Evolutionary conservation across 2,329 filamentous ascomycete genomes (phyloP).

Genomic region (Myriangium duriaei): DNA sequence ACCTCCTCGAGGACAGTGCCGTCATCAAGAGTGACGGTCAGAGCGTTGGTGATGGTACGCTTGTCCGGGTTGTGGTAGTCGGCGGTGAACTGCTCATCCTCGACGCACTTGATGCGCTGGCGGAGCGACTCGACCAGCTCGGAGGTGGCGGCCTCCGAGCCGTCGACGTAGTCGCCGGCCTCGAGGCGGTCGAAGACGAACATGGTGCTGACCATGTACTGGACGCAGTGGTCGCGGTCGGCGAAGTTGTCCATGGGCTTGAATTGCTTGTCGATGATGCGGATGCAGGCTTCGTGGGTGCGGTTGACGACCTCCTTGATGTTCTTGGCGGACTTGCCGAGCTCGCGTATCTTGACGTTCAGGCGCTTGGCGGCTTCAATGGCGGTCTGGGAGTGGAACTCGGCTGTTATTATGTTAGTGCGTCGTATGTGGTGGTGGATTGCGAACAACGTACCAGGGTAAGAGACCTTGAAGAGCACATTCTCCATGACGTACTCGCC

Average conservation of each 20-base stretch:
- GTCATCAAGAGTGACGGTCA: conserved; percentile 90
- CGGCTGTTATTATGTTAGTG: conserved; percentile 39
- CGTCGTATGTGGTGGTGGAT: conserved; percentile 13
- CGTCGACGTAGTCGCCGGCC: conserved; percentile 87
- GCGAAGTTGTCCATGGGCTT: conserved; percentile 99
- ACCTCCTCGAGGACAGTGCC: conserved; percentile 85
- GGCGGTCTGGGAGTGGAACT: conserved; percentile 98
- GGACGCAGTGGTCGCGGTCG: conserved; percentile 97
- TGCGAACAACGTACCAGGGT: conserved; percentile 54
- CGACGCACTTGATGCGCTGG: conserved; percentile 88
- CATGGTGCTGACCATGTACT: conserved; percentile 98
- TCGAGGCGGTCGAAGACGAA: conserved; percentile 88
- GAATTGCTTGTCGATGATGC: conserved; percentile 99
- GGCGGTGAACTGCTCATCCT: conserved; percentile 85
- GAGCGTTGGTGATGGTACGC: conserved; percentile 92
- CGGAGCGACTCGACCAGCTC: conserved; percentile 81
- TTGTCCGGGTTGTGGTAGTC: conserved; percentile 92
- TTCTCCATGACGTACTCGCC: conserved; percentile 99
- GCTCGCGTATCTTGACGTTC: conserved; percentile 64
- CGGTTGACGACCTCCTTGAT: conserved; percentile 89
- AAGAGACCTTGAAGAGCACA: conserved; percentile 98
- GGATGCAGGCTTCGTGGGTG: conserved; percentile 95
- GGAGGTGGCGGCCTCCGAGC: conserved; percentile 80
- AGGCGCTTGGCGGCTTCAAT: conserved; percentile 89
- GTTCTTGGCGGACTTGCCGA: conserved; percentile 85